Conservation (phyloP, 2,329 filamentous ascomycete species). For the Botrytis tulipae region DNA sequence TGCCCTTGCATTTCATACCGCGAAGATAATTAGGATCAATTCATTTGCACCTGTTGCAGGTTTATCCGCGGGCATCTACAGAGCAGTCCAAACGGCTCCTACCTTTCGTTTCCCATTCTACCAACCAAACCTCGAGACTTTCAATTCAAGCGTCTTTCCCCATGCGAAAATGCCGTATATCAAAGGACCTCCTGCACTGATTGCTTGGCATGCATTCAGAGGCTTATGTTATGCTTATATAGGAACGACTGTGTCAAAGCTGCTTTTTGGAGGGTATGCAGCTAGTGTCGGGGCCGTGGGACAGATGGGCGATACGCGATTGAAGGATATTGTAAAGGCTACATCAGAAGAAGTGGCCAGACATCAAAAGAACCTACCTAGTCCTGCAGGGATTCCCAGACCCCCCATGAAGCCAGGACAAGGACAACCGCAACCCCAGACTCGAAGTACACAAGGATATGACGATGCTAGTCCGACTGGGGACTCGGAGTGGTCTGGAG, state of each 20-base stretch:
- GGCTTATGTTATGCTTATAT: conserved; percentile 28
- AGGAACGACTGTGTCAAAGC: conserved; percentile 26
- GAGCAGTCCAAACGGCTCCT: conserved; percentile 27
- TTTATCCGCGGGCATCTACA: conserved; percentile 30
- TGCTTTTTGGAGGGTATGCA: conserved; percentile 34
- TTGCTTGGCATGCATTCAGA: conserved; percentile 33
- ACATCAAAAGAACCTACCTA: conserved; percentile 8
- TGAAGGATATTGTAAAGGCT: conserved; percentile 28
- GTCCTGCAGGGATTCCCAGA: conserved; percentile 7
- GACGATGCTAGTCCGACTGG: conserved; percentile 36
- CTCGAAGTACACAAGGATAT: conserved; percentile 15
- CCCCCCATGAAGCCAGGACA: conserved; percentile 15
- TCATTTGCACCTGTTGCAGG: conserved; percentile 34
- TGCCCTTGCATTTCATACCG: conserved; percentile 33
- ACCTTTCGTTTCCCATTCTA: conserved; percentile 37
- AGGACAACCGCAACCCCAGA: conserved; percentile 20
- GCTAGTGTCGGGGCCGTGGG: conserved; percentile 31
- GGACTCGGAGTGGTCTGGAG: conserved; percentile 25
- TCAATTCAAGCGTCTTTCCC: conserved; percentile 30
- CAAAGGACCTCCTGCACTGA: conserved; percentile 24
- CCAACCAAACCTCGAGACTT: conserved; percentile 33
- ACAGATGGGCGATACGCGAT: conserved; percentile 32
- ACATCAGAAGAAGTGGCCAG: conserved; percentile 19
- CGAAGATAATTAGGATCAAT: conserved; percentile 32
- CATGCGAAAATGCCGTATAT: conserved; percentile 21